Conservation (phyloP, 352 stramenopile genomes). For the Phytophthora aleatoria region DNA sequence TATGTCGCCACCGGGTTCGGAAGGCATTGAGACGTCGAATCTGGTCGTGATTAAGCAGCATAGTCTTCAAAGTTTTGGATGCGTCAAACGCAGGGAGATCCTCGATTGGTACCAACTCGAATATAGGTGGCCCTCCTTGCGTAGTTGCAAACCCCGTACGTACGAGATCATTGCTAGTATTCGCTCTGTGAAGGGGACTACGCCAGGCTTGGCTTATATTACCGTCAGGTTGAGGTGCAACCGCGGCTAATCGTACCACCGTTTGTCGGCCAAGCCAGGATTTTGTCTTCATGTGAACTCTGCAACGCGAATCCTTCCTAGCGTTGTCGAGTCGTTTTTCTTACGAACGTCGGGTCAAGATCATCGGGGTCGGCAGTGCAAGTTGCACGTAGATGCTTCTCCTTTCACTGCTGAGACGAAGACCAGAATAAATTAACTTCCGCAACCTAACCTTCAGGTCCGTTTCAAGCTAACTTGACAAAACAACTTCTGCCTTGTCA, state of each 20-base stretch:
- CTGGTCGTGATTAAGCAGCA: conserved; percentile 21
- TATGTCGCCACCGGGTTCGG: conserved; percentile 8
- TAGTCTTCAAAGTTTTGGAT: conserved; percentile 34
- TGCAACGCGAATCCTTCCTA: background rate
- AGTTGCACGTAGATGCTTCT: too few relatives aligned
- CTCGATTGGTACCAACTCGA: background rate
- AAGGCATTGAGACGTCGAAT: conserved; percentile 24
- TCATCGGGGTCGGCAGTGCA: background rate
- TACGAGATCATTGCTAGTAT: background rate
- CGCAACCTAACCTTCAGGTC: too few relatives aligned
- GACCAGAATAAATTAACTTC: too few relatives aligned
- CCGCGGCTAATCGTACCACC: background rate
- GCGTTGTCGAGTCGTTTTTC: background rate
- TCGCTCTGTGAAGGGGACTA: background rate
- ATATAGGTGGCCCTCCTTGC: background rate
- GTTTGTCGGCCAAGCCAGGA: background rate
- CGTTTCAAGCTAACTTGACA: too few relatives aligned
- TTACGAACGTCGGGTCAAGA: background rate
- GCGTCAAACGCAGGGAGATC: background rate
- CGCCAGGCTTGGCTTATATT: background rate
- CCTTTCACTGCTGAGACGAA: too few relatives aligned
- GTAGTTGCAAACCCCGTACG: background rate
- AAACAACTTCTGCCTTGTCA: too few relatives aligned
- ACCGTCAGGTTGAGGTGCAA: background rate
- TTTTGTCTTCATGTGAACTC: background rate